These are phyloP conservation scores for Phytophthora pseudosyringae DNA, from an alignment of 352 stramenopile species.

Conservation along the genomic window DNA sequence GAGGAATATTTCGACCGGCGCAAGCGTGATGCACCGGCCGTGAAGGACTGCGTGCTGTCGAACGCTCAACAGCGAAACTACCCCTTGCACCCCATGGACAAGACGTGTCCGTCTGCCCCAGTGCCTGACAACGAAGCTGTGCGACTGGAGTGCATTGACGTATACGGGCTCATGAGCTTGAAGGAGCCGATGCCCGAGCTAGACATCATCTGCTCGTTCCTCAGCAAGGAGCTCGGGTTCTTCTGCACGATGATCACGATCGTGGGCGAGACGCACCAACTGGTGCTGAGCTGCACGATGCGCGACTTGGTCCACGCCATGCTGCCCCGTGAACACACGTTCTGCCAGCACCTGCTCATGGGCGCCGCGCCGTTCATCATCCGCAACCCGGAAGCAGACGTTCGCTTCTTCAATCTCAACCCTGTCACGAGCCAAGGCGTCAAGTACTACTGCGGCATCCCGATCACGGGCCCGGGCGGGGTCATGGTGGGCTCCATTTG, in stretches of 20 bases:
- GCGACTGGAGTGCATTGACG: constrained; percentile 49
- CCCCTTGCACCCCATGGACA: constrained; percentile 36
- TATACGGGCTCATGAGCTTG: constrained; percentile 51
- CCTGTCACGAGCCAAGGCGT: constrained; percentile 37
- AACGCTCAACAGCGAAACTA: constrained; percentile 51
- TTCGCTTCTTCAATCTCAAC: constrained; percentile 64
- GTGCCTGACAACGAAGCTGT: constrained; percentile 48
- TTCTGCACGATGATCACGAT: constrained; percentile 67
- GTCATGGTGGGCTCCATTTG: constrained; percentile 43
- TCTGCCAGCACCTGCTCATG: constrained; percentile 75
- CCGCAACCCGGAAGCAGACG: constrained; percentile 33
- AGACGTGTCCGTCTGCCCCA: constrained; percentile 26
- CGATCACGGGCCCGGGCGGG: constrained; percentile 32
- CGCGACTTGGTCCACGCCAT: constrained; percentile 33
- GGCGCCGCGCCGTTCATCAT: constrained; percentile 52
- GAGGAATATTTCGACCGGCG: constrained; percentile 43
- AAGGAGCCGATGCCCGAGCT: constrained; percentile 47
- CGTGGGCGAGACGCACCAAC: constrained; percentile 51
- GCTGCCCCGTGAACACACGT: constrained; percentile 56
- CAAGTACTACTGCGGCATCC: constrained; percentile 73
- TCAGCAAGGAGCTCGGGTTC: constrained; percentile 54
- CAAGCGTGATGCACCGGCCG: constrained; percentile 21
- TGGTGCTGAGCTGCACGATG: constrained; percentile 56
- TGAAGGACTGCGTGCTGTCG: constrained; percentile 44
- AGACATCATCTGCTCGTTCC: constrained; percentile 65